Evolutionary conservation across 148 eudicot genomes (phyloP), one percentile per base, ranked within the genome.

Genomic region (Vaccinium macrocarpon): DNA sequence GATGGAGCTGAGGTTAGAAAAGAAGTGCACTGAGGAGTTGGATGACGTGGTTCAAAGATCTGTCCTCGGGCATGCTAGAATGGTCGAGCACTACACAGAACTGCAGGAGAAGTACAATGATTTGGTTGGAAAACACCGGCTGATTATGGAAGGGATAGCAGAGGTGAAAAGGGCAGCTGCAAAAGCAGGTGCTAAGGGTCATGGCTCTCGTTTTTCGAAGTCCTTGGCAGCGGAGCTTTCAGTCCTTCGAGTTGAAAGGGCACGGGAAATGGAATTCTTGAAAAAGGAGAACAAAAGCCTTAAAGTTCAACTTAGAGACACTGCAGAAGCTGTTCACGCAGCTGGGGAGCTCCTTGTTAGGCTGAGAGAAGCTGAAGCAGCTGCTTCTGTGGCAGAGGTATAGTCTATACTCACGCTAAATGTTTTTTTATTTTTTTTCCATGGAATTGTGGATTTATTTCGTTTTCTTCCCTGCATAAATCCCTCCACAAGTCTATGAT

Each of bases 251-350:
- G 92, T 91, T 76, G 96, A 92, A 82, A 95, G 95, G 91, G 95
- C 94, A 66, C 90, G 90, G 89, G 99, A 97, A 82, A 89, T 94
- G 81, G 97, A 95, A 55, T 52, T 89, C 14, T 78, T 97, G 89
- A 95, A 88, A 80, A 97, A 86, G 88, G 99, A 95, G 88, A 97
- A 97, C 62, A 89, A 77, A 84, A 87, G 92, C 86, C 92, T 97
- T 7, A 93, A 88, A 76, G 82, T 93, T 29, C 99, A 97, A 86
- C 93, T 97, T 27, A 90, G 94, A 85, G 98, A 97, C 86, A 97
- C 98, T 79, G 98, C 98, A 29, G 99, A 97, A 85, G 99, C 99
- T 82, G 98, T 97, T 86, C 95, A 95, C 82, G 94, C 99, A 82
- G 99, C 98, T 81, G 99, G 99, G 10, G 99, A 97, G 80, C 89